A percentile compares a stretch with the other conserved stretches of the same genome.
Evolutionary conservation across 2,329 filamentous ascomycete genomes (phyloP).

Genomic region (Xylaria polymorpha): DNA sequence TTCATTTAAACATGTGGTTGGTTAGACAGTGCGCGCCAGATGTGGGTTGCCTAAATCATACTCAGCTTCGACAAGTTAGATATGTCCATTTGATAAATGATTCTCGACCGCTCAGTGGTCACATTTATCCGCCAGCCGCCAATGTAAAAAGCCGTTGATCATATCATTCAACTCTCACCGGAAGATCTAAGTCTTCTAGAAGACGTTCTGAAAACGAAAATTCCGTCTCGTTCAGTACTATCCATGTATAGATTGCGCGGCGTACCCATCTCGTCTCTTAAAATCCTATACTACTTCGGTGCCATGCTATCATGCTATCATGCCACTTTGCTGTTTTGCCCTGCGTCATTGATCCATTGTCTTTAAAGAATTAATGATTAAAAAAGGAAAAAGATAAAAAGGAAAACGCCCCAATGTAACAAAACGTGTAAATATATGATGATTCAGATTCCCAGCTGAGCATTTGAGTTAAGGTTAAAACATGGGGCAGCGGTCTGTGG

Average conservation of each 20-base stretch:
- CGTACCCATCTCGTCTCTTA: constrained; percentile 9
- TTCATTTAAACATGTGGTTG: not conserved
- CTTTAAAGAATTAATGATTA: constrained; percentile 2
- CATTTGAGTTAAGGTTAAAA: constrained; percentile 1
- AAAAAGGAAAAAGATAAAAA: not conserved
- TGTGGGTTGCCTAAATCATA: constrained; percentile 10
- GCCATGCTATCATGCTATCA: not conserved
- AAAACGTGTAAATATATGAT: constrained; percentile 8
- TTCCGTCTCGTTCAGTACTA: not conserved
- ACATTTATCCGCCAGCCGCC: not conserved
- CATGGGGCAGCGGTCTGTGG: constrained; percentile 3
- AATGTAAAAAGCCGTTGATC: not conserved
- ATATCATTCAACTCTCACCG: not conserved
- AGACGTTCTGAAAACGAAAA: not conserved
- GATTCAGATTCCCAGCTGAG: constrained; percentile 2
- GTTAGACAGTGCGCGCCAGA: not conserved
- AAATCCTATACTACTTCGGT: constrained; percentile 5
- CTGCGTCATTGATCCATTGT: not conserved
- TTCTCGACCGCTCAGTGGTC: not conserved
- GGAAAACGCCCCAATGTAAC: not conserved
- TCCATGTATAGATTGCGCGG: not conserved
- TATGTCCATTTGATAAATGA: constrained; percentile 2
- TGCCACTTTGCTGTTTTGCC: not conserved
- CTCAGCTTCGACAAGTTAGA: constrained; percentile 1
- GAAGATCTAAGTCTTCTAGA: not conserved